phyloP scores from a whole-genome alignment of 371 early-diverging fungal species.

The Funneliformis caledonium region DNA sequence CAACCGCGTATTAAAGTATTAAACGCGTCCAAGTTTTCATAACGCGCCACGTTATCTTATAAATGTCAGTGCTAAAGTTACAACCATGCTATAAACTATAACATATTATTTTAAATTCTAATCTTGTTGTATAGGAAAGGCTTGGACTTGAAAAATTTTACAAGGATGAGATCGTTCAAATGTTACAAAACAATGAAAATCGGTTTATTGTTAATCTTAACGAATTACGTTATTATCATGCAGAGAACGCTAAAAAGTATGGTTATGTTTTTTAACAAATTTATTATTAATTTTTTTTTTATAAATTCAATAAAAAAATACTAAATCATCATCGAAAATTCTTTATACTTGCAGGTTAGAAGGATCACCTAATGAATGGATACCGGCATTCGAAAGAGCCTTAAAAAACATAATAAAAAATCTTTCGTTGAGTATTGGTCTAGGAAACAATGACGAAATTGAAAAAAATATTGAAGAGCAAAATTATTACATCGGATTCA shows the following conservation, averaged over 20 bases:
- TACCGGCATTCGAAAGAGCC: conserved; percentile 56
- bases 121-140: background rate
- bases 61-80: background rate
- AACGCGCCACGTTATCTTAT: background rate
- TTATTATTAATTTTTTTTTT: background rate
- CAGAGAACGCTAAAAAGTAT: conserved; percentile 71
- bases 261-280: background rate
- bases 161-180: conserved; percentile 65
- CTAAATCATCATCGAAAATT: background rate
- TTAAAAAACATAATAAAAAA: conserved; percentile 82
- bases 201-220: conserved; percentile 90
- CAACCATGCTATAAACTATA: too few species aligned
- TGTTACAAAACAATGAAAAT: conserved; percentile 66
- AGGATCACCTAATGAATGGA: conserved; percentile 24
- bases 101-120: background rate
- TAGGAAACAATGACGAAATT: conserved; percentile 53
- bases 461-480: conserved; percentile 50
- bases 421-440: background rate
- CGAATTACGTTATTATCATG: conserved; percentile 79
- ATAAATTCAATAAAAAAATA: too few species aligned
- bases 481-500: conserved; percentile 83
- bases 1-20: background rate
- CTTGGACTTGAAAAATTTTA: conserved; percentile 53
- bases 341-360: conserved; percentile 1
- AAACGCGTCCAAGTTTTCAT: background rate